Evolutionary conservation across 164 flowering plant genomes (phyloP).

Genomic region (Vitis amurensis): DNA sequence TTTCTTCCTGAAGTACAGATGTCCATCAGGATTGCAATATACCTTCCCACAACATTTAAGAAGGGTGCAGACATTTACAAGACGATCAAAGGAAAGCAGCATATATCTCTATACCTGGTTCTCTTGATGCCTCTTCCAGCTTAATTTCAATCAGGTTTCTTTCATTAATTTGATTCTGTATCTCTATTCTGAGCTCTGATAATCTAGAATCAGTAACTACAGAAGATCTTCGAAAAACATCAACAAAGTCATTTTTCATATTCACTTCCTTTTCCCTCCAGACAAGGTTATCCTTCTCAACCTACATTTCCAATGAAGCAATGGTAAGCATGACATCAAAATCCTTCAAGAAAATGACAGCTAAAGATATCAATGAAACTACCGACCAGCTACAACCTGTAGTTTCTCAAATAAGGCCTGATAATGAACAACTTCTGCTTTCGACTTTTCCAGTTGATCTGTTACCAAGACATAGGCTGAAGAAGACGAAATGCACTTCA

Average conservation of each 20-base stretch:
- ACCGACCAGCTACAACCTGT: conserved; percentile 86
- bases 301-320: conserved; percentile 39
- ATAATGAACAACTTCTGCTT: conserved; percentile 59
- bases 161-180: conserved; percentile 55
- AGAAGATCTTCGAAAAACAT: conserved; percentile 58
- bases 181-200: conserved; percentile 52
- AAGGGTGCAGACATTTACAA: not conserved
- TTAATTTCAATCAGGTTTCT: conserved; percentile 52
- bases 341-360: conserved; percentile 7
- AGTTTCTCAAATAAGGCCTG: conserved; percentile 71
- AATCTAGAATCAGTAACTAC: conserved; percentile 53
- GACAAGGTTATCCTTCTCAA: conserved; percentile 64
- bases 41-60: not conserved
- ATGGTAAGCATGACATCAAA: conserved; percentile 19
- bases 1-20: conserved; percentile 68
- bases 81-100: conserved; percentile 2
- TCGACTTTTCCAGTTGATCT: conserved; percentile 77
- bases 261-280: conserved; percentile 80
- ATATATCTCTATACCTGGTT: conserved; percentile 54
- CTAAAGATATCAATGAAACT: conserved; percentile 32
- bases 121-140: conserved; percentile 71
- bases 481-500: conserved; percentile 62
- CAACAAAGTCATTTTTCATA: conserved; percentile 71
- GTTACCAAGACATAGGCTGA: conserved; percentile 47
- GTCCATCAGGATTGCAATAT: conserved; percentile 6